Evolutionary conservation across 495 filamentous ascomycete species (phyloP), one percentile per base, ranked within the genome.

Genomic region (Paragyromitra xinjiangensis): DNA sequence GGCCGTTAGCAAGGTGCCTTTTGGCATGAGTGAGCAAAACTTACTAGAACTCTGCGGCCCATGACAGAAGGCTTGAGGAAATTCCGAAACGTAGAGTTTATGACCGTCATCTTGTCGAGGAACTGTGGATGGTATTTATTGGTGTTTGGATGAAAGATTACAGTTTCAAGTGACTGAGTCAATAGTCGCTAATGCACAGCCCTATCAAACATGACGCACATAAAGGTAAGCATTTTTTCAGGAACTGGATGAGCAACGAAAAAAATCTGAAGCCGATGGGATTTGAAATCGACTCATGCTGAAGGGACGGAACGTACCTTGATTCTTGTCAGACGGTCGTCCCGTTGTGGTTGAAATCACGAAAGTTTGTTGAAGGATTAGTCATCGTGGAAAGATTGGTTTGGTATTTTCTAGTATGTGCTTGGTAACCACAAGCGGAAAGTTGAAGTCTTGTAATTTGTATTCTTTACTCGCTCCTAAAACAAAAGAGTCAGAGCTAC

Each of bases 1-100:
- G 83, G 56, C 86, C 85, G 74, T 71, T 55, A 59, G 59, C 22
- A 6, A 34, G n/a, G 22, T 48, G 29, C 34, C 61, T 14, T 12
- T 24, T 16, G 40, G 9, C 14, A 19, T 3, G 29, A 5, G 22
- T 5, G 14, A 34, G 26, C n/a, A 39, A 42, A 26, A 22, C n/a
- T 29, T 66, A 78, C 77, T 1, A 79, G 66, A 39, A 78, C 16
- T 42, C 51, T 73, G 26, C 74, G 69, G 11, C 34, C 40, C 74
- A 77, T 77, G 9, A 7, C 37, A 9, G 24, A 3, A 24, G 19
- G 45, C 34, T 7, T 53, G 16, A 34, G 24, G 22, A 45, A 40
- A 29, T 8, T 39, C 37, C 56, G 68, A 24, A 62, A 26, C 22
- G 29, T 7, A n/a, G 26, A 9, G n/a, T 62, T 62, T 26, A 51